Percentiles rank a stretch among this genome's conserved stretches.
Conservation (phyloP, 2,329 filamentous ascomycete genomes). For the Arthrobotrys entomopaga region DNA sequence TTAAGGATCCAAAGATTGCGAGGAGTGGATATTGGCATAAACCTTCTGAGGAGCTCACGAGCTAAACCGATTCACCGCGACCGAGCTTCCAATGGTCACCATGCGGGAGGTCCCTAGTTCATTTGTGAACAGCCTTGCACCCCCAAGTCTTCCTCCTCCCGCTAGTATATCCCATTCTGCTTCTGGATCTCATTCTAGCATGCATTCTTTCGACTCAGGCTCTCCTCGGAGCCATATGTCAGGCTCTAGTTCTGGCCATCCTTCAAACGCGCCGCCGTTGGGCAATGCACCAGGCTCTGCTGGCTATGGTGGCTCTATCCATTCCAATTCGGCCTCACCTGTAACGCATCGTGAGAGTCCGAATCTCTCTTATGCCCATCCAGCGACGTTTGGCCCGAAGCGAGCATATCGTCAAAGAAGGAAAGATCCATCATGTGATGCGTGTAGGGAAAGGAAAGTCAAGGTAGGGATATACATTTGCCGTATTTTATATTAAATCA, state of each 20-base stretch:
- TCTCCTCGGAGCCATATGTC: conserved; percentile 53
- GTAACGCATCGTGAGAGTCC: conserved; percentile 54
- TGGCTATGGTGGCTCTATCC: conserved; percentile 42
- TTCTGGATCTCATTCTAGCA: conserved; percentile 50
- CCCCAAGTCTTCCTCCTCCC: conserved; percentile 51
- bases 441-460: conserved; percentile 85
- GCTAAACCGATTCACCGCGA: background rate
- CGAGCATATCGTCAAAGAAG: conserved; percentile 91
- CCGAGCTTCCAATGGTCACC: conserved; percentile 47
- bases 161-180: conserved; percentile 51
- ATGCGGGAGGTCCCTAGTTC: conserved; percentile 55
- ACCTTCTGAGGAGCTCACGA: conserved; percentile 1
- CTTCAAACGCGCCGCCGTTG: conserved; percentile 29
- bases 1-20: background rate
- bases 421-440: conserved; percentile 97
- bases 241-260: conserved; percentile 50
- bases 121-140: conserved; percentile 54
- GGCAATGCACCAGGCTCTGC: conserved; percentile 30
- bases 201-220: conserved; percentile 54
- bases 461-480: conserved; percentile 63
- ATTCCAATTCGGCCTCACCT: conserved; percentile 52
- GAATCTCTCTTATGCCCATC: conserved; percentile 53
- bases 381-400: conserved; percentile 66
- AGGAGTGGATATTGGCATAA: conserved; percentile 3
- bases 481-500: background rate